These are phyloP conservation scores for Metarhizium robertsii DNA, from an alignment of 2,329 filamentous ascomycete genomes.

Conservation along the genomic window DNA sequence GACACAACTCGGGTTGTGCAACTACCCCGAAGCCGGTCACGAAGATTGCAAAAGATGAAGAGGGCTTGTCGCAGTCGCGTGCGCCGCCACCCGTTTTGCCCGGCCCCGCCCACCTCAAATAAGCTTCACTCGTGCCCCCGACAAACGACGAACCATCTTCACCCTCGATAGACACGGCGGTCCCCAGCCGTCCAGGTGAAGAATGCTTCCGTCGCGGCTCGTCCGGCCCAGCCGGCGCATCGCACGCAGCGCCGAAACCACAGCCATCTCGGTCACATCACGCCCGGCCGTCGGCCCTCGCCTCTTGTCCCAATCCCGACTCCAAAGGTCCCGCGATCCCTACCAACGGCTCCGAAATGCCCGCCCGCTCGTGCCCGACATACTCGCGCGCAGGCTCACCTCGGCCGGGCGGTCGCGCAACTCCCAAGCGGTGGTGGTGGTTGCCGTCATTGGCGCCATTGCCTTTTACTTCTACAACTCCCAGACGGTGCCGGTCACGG, in stretches of 20 bases:
- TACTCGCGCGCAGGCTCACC: slow-evolving; percentile 15
- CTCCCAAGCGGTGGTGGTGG: slow-evolving; percentile 27
- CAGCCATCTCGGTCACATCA: neutral
- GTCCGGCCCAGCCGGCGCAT: neutral
- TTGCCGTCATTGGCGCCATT: slow-evolving; percentile 33
- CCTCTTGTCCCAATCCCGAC: neutral
- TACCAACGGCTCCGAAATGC: slow-evolving; percentile 20
- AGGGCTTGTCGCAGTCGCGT: too few species aligned
- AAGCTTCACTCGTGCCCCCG: too few species aligned
- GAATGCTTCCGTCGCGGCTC: slow-evolving; percentile 1
- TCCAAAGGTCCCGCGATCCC: slow-evolving; percentile 8
- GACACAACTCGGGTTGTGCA: too few species aligned
- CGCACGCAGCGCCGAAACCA: neutral
- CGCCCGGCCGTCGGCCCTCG: neutral
- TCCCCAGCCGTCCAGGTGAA: neutral
- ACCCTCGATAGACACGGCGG: neutral
- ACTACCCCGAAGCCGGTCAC: too few species aligned
- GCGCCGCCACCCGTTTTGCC: too few species aligned
- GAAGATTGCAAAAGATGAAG: too few species aligned
- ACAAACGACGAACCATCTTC: neutral
- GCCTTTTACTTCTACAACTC: slow-evolving; percentile 59
- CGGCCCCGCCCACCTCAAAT: too few species aligned
- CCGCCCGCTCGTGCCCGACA: slow-evolving; percentile 21
- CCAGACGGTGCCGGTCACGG: slow-evolving; percentile 64
- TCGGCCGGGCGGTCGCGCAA: slow-evolving; percentile 19